Evolutionary conservation across 2,329 filamentous ascomycete genomes (phyloP).

Genomic region (Cladophialophora immunda): DNA sequence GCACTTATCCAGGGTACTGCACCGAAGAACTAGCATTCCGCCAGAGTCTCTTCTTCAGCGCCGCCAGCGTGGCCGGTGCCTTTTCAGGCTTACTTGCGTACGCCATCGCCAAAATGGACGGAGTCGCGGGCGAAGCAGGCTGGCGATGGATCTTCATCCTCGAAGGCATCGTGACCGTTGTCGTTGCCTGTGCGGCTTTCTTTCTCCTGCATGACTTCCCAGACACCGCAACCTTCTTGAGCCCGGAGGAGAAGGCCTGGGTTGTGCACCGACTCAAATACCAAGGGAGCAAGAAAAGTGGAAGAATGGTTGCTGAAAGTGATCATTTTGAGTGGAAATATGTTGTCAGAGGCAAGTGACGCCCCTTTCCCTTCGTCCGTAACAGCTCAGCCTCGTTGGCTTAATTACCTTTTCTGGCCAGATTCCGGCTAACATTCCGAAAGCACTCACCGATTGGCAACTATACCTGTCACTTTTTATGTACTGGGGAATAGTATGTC

Average conservation of each 20-base stretch:
- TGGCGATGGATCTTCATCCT: slow-evolving; percentile 67
- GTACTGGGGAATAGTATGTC: slow-evolving; percentile 54
- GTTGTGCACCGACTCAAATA: slow-evolving; percentile 50
- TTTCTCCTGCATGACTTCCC: slow-evolving; percentile 57
- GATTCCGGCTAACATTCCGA: not conserved
- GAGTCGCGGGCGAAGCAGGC: slow-evolving; percentile 55
- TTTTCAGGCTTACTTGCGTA: slow-evolving; percentile 62
- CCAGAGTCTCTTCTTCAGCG: slow-evolving; percentile 57
- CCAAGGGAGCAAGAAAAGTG: slow-evolving; percentile 44
- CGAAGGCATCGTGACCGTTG: slow-evolving; percentile 57
- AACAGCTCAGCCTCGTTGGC: slow-evolving; percentile 23
- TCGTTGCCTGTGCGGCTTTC: slow-evolving; percentile 52
- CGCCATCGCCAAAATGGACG: slow-evolving; percentile 61
- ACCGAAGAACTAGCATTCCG: slow-evolving; percentile 53
- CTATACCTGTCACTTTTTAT: slow-evolving; percentile 42
- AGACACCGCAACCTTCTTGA: slow-evolving; percentile 54
- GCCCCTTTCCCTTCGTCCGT: slow-evolving; percentile 10
- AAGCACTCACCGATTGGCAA: slow-evolving; percentile 49
- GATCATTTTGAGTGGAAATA: slow-evolving; percentile 50
- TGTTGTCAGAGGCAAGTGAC: slow-evolving; percentile 51
- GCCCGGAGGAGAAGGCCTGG: slow-evolving; percentile 49
- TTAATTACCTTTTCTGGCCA: not conserved
- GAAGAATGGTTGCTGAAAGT: slow-evolving; percentile 41
- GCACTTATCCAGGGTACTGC: slow-evolving; percentile 47
- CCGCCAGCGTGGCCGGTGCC: slow-evolving; percentile 59